Base-by-base conservation (phyloP, 148 eudicot genomes). In the Nepenthes mirabilis region DNA sequence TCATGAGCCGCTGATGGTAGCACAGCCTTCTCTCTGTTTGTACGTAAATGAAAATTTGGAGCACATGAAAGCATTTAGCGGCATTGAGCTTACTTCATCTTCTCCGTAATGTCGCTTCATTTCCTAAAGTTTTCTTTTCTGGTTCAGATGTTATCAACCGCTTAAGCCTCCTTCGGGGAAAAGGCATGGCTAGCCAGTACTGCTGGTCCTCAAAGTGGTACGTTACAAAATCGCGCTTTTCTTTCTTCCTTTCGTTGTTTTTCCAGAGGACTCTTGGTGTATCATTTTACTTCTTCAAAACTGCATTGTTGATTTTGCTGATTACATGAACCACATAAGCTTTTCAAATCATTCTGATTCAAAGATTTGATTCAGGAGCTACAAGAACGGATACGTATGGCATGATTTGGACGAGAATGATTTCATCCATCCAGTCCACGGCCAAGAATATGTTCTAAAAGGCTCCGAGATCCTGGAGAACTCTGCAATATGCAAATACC, bases 131-230 rank as follows among this genome's bases (percentile, higher is more conserved):
- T 43, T 1, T 57, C 37, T 4, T 49, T 8, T 8, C 45, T 8
- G 4, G 4, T 40, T 40, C 76, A 85, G 97, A 90, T 77, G 95
- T 90, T 51, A 69, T 90, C n/a, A 63, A 68, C 65, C 81, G 97
- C n/a, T 70, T 90, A 65, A 83, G 82, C 70, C 75, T 76, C 36
- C 95, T 90, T 49, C 95, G 97, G 6, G 97, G 97, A 6, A 77
- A 84, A 67, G 86, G 87, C 70, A 90, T 90, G 91, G 78, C 95
- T 33, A 55, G 65, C 36, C 73, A 65, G 68, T 90, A 90, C 55
- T 84, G 95, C 13, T 90, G 97, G 97, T 87, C 97, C 33, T 83
- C 87, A 40, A 90, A 90, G 68, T 65, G 97, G 91, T 85, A 79
- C 10, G 7, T 50, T 40, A 3, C 45, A 40, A 8, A 40, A 40